A percentile compares a stretch with the other conserved stretches of the same genome.
These are phyloP conservation scores for Cladophialophora carrionii DNA, from an alignment of 2,329 filamentous ascomycete species.

Conservation along the genomic window DNA sequence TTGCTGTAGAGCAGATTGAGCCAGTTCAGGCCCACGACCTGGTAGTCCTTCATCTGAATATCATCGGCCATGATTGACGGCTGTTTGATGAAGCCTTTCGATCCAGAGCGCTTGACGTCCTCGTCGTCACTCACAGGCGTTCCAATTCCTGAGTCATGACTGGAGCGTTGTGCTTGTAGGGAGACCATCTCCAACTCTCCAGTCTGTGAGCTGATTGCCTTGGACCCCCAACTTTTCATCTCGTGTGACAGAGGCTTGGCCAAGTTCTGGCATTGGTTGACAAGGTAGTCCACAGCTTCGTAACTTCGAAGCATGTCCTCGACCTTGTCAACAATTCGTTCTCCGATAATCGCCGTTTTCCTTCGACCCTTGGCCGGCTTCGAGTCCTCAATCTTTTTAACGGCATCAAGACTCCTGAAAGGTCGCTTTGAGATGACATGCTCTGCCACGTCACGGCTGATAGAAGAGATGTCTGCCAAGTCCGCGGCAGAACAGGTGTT, in stretches of 20 bases:
- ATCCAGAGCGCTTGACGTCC: constrained; percentile 40
- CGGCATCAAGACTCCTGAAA: constrained; percentile 67
- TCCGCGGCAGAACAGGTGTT: constrained; percentile 77
- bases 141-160: constrained; percentile 69
- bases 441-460: constrained; percentile 70
- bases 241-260: constrained; percentile 67
- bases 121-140: constrained; percentile 60
- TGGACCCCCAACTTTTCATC: constrained; percentile 70
- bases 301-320: constrained; percentile 77
- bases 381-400: constrained; percentile 65
- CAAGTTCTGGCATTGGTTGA: constrained; percentile 72
- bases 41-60: constrained; percentile 85
- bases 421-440: constrained; percentile 74
- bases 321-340: constrained; percentile 68
- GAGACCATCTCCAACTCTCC: constrained; percentile 65
- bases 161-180: constrained; percentile 49
- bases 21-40: constrained; percentile 95
- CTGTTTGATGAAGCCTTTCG: constrained; percentile 61
- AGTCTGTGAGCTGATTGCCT: constrained; percentile 62
- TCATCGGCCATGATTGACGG: constrained; percentile 75
- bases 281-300: constrained; percentile 79
- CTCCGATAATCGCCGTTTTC: constrained; percentile 61
- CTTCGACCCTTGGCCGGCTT: constrained; percentile 58
- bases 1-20: constrained; percentile 79
- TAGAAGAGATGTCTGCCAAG: constrained; percentile 78